A percentile compares a stretch with the other conserved stretches of the same genome.
phyloP scores from a whole-genome alignment of 192 early-diverging fungal species.

The Globomyces pollinis-pini region DNA sequence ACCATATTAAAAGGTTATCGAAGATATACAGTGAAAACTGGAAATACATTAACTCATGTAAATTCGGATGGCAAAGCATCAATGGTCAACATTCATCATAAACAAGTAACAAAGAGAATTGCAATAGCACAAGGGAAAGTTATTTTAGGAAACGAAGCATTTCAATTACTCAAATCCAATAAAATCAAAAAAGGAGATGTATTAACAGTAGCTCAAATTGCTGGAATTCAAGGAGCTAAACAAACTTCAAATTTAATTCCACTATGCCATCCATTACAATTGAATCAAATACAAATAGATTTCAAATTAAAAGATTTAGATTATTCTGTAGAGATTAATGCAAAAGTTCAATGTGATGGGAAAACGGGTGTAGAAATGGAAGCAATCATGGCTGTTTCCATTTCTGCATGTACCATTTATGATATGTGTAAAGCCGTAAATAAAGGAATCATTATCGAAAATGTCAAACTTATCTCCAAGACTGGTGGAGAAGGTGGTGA shows the following conservation, averaged over 20 bases:
- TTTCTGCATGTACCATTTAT: constrained; percentile 78
- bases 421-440: constrained; percentile 94
- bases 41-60: constrained; percentile 63
- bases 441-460: constrained; percentile 71
- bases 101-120: constrained; percentile 57
- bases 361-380: constrained; percentile 92
- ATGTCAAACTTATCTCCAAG: constrained; percentile 69
- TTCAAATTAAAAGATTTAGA: constrained; percentile 27
- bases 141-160: constrained; percentile 57
- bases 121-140: constrained; percentile 71
- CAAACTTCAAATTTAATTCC: constrained; percentile 74
- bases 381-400: constrained; percentile 62
- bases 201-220: constrained; percentile 74
- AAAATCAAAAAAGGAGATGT: constrained; percentile 82
- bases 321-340: constrained; percentile 57
- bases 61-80: constrained; percentile 66
- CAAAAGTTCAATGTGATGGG: constrained; percentile 64
- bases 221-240: constrained; percentile 89
- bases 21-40: too few species aligned
- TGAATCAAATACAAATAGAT: constrained; percentile 62
- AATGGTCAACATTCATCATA: constrained; percentile 84
- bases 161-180: constrained; percentile 56
- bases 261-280: constrained; percentile 73
- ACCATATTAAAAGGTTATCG: too few species aligned
- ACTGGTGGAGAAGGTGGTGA: constrained; percentile 77